Base-by-base conservation (phyloP, 192 early-diverging fungal species). In the Coemansia sp. region DNA sequence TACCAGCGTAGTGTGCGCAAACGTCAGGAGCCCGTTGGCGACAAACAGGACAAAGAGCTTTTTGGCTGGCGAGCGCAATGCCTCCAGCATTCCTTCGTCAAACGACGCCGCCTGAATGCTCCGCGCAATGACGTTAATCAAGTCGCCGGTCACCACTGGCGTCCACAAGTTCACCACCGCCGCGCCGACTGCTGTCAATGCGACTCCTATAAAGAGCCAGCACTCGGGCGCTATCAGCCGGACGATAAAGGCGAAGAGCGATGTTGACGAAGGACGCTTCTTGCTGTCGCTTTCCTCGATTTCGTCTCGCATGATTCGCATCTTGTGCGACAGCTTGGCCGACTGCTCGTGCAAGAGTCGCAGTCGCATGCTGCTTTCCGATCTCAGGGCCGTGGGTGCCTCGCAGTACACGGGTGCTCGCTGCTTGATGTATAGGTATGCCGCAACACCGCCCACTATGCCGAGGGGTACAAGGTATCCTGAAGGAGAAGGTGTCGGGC, bases 1-100 rank as follows among this genome's bases (percentile, higher is more conserved):
- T 9, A 89, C 88, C 62, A 90, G 75, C 19, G 86, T 73, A n/a
- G 88, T 88, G 62, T 90, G 89, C 1, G 79, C 80, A 73, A 86
- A 86, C 28, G 89, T 88, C 64, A 90, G 75, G 26, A 72, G 78
- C 28, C 86, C 89, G 68, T 91, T 86, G 39, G 82, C 78, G 7
- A 80, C 65, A 19, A 88, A 78, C 37, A 91, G 69, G n/a, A 49
- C 75, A 26, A 89, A 63, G n/a, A 91, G 69, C 46, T 82, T 78
- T 26, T 82, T 49, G 5, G 87, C 88, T 8, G 88, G 83, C 43
- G 69, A 69, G 5, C 77, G 66, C 39, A 87, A 69, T 30, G 68
- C 72, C 61, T 63, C 79, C 35, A 63, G 44, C 30, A 72, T 50
- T 11, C 65, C 67, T 14, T 52, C 47, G 63, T 69, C 68, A 57